Evolutionary conservation across 306 rosid genomes (phyloP), one percentile per base, ranked within the genome.

Genomic region (Inga laurina): DNA sequence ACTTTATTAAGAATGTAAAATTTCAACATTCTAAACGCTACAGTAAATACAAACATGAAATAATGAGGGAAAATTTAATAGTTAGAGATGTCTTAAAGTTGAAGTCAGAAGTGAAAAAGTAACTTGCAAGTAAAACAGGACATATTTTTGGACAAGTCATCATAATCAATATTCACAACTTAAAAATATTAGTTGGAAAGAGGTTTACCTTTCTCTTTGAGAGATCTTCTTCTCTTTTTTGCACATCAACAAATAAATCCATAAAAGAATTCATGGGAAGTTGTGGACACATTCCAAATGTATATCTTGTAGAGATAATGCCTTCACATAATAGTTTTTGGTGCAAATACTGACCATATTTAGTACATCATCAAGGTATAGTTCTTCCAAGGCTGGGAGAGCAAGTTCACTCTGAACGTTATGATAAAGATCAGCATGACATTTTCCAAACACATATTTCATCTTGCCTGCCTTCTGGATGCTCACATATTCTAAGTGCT

Each of bases 391-490:
- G 46, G 2, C 21, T 37, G 80, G 83, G 52, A 77, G 67, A 39
- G 45, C 22, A 62, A 83, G 75, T 43, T 64, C 41, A 18, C 64
- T 48, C 3, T 49, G 34, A 41, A 4, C 59, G 37, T 49, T 65
- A 46, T 74, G 82, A 14, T 76, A 30, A 11, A 77, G 54, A 44
- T 49, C 14, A 18, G 30, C 62, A 74, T 11, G 34, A 14, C n/a
- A 61, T 46, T 62, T 45, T 8, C 80, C 80, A 62, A 84, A 84
- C 21, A 84, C 5, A 72, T 62, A 64, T 27, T 70, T 84, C 72
- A 84, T 30, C 61, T 73, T 73, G 6, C 68, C 75, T 14, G 72
- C 41, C 7, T 11, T 4, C 7, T 30, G 24, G 8, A 71, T 6
- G n/a, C 15, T 77, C 0, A 83, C 41, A 37, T 0, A 0, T 37